phyloP scores from a whole-genome alignment of 2,329 filamentous ascomycete species.

The Trichoderma afroharzianum region DNA sequence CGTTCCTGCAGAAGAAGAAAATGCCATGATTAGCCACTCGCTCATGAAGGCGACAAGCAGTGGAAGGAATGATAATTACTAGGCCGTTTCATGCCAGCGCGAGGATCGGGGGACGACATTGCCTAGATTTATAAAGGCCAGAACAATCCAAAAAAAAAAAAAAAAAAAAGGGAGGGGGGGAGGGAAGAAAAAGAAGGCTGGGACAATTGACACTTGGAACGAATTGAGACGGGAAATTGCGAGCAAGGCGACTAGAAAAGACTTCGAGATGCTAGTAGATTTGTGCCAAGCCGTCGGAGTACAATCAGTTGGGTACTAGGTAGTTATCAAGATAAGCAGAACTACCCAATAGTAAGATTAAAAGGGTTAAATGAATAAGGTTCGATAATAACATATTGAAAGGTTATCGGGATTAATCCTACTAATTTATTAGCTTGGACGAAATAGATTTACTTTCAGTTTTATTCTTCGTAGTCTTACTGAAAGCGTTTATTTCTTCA shows the following conservation, averaged over 20 bases:
- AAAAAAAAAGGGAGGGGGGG: not conserved
- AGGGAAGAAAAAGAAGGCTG: not conserved
- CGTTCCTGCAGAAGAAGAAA: constrained; percentile 56
- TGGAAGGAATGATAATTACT: constrained; percentile 32
- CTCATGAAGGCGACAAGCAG: not conserved
- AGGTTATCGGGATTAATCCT: not conserved
- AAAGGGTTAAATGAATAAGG: not conserved
- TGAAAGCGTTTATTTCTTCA: too few relatives aligned
- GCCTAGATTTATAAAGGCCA: not conserved
- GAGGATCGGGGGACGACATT: constrained; percentile 41
- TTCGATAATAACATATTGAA: not conserved
- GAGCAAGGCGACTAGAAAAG: not conserved
- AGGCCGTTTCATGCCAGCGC: constrained; percentile 41
- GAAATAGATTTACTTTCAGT: not conserved
- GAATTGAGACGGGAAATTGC: not conserved
- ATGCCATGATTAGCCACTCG: constrained; percentile 20
- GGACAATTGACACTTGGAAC: not conserved
- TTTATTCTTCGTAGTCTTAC: not conserved
- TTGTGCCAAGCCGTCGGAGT: not conserved
- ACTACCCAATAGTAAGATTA: not conserved
- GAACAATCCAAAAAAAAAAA: not conserved
- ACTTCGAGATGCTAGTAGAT: not conserved
- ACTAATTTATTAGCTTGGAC: not conserved
- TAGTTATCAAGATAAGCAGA: not conserved
- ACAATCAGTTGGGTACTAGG: not conserved